Base-by-base conservation (phyloP, 2,329 filamentous ascomycete species). In the Hypoxylon rubiginosum region DNA sequence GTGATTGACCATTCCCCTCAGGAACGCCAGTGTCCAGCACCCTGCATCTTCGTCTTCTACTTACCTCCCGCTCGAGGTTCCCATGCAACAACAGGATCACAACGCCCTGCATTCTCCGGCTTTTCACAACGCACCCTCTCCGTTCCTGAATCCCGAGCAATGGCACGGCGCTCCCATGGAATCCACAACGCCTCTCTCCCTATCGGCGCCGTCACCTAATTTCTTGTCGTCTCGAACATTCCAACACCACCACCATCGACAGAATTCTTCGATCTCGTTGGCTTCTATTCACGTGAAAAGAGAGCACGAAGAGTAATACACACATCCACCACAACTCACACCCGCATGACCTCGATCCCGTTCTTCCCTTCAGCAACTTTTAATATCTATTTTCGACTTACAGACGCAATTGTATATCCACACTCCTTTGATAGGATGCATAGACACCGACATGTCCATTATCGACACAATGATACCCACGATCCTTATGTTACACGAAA, bases 1-100 rank as follows among this genome's bases (percentile, higher is more conserved):
- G 77, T 85, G 80, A 85, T 87, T 88, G 83, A 88, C 85, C 75
- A 70, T 82, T 75, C 77, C 82, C 79, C 81, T 78, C 83, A 87
- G 85, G 84, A 85, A 76, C 75, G 66, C 73, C 74, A 69, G 73
- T 74, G 68, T 73, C 72, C 68, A 75, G 71, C 68, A 72, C 62
- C 56, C 58, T 77, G 73, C 72, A 57, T 82, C 80, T 75, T 81
- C 80, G 67, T 82, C 81, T 67, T 79, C 82, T 67, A 78, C 78
- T 61, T 82, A 82, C 70, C 80, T 82, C 68, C 79, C 82, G 62
- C 78, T 80, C 62, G 81, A 85, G 70, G 80, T 83, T 63, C 73
- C 80, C 43, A 75, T 64, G 24, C 70, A 66, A 39, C 70, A 67
- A 60, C 70, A 69, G 65, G 73, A 76, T 19, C 67, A 70, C 6